Evolutionary conservation across 2,329 filamentous ascomycete genomes (phyloP).

Genomic region (Fusarium illudens): DNA sequence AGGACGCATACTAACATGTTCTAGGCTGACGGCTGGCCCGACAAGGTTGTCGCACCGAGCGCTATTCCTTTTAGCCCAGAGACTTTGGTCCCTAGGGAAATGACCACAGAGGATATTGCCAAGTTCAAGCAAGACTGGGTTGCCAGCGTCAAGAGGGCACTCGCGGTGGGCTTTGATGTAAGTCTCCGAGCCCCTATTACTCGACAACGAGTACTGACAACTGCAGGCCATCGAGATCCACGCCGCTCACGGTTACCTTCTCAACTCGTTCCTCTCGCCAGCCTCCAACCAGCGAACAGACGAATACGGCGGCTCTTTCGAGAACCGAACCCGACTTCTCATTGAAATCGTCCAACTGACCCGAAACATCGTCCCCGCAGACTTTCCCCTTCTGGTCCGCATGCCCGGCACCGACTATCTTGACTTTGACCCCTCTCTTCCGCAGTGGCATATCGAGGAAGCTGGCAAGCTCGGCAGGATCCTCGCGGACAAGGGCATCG

Average conservation of each 20-base stretch:
- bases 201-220: neutral
- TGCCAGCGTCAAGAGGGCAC: constrained; percentile 30
- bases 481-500: constrained; percentile 71
- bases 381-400: constrained; percentile 70
- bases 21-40: constrained; percentile 39
- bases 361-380: constrained; percentile 24
- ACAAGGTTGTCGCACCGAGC: constrained; percentile 36
- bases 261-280: constrained; percentile 60
- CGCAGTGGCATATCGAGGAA: constrained; percentile 70
- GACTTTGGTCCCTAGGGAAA: constrained; percentile 31
- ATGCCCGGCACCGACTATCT: constrained; percentile 78
- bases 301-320: constrained; percentile 55
- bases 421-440: constrained; percentile 62
- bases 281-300: constrained; percentile 62
- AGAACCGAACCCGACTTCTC: constrained; percentile 57
- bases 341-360: constrained; percentile 52
- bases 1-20: neutral
- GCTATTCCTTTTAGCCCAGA: constrained; percentile 34
- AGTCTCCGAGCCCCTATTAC: neutral
- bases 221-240: constrained; percentile 45
- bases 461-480: constrained; percentile 68
- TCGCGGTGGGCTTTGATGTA: constrained; percentile 36
- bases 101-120: constrained; percentile 36
- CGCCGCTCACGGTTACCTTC: constrained; percentile 61
- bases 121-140: constrained; percentile 37